Evolutionary conservation across 73 alveolate genomes (phyloP).

Genomic region (Uronychia binucleata): DNA sequence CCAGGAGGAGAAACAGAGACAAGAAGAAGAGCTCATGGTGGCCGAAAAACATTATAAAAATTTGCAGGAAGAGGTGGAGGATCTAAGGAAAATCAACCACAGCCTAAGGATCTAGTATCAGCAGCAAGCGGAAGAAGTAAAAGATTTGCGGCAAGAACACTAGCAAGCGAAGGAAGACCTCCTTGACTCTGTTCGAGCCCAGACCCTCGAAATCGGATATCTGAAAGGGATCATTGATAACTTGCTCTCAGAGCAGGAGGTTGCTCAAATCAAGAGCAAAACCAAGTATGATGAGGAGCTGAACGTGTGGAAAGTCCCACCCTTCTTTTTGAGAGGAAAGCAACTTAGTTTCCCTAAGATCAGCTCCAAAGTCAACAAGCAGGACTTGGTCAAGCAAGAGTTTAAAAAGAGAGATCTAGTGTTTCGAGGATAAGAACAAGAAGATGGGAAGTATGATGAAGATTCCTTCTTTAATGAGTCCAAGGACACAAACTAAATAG

Average conservation of each 20-base stretch:
- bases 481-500: background rate
- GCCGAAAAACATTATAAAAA: conserved; percentile 47
- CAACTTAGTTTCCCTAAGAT: conserved; percentile 18
- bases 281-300: conserved; percentile 46
- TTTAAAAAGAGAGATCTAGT: background rate
- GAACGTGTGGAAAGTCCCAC: conserved; percentile 55
- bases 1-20: conserved; percentile 59
- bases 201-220: conserved; percentile 73
- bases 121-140: conserved; percentile 59
- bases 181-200: conserved; percentile 75
- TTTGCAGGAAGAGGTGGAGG: conserved; percentile 73
- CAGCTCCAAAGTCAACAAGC: too few species aligned
- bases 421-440: background rate
- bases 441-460: background rate
- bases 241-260: conserved; percentile 39
- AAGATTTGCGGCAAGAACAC: conserved; percentile 80
- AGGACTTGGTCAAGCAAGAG: too few species aligned
- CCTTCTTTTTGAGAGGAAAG: conserved; percentile 28
- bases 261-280: conserved; percentile 30
- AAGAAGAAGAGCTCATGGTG: conserved; percentile 64
- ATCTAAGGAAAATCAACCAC: conserved; percentile 53
- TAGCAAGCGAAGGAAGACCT: conserved; percentile 80
- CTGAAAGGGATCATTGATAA: conserved; percentile 63
- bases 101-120: conserved; percentile 53
- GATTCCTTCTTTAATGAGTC: background rate